Percentiles rank a stretch among this genome's conserved stretches.
These are phyloP conservation scores for Acanthamoeba culbertsoni DNA, from an alignment of 208 protist species.

Conservation along the genomic window DNA sequence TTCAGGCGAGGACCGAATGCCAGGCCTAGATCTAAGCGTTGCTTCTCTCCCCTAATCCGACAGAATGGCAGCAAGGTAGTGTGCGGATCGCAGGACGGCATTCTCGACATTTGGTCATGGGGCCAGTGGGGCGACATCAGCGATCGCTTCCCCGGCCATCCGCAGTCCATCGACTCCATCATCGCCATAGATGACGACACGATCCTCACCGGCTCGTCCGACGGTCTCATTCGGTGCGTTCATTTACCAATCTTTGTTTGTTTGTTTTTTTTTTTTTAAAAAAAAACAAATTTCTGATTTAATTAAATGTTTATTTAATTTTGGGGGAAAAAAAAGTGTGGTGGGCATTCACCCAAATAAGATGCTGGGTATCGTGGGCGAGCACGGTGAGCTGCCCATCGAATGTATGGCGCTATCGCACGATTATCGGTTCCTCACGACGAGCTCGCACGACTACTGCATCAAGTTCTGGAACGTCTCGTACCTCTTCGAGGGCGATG, in stretches of 20 bases:
- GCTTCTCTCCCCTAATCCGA: background rate
- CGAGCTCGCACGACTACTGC: conserved; percentile 37
- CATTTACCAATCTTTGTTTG: background rate
- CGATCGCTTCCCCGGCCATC: conserved; percentile 51
- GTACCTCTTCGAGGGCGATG: background rate
- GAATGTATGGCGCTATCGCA: conserved; percentile 47
- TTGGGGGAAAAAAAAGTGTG: too few relatives aligned
- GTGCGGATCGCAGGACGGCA: conserved; percentile 9
- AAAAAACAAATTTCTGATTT: background rate
- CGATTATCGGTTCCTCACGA: background rate
- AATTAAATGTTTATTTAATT: background rate
- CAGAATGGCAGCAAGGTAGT: conserved; percentile 47
- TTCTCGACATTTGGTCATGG: conserved; percentile 42
- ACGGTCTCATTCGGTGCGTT: conserved; percentile 49
- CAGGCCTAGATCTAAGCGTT: background rate
- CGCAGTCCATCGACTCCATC: conserved; percentile 47
- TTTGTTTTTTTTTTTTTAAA: background rate
- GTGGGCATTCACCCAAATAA: conserved; percentile 54
- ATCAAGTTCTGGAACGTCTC: conserved; percentile 53
- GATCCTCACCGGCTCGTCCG: conserved; percentile 13
- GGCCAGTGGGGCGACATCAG: conserved; percentile 53
- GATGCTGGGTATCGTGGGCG: conserved; percentile 46
- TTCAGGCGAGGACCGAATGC: background rate
- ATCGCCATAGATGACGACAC: conserved; percentile 39
- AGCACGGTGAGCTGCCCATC: conserved; percentile 40